Percentiles rank a stretch among this genome's conserved stretches.
Evolutionary conservation across 2,329 filamentous ascomycete species (phyloP).

Genomic region (Colletotrichum sublineola): DNA sequence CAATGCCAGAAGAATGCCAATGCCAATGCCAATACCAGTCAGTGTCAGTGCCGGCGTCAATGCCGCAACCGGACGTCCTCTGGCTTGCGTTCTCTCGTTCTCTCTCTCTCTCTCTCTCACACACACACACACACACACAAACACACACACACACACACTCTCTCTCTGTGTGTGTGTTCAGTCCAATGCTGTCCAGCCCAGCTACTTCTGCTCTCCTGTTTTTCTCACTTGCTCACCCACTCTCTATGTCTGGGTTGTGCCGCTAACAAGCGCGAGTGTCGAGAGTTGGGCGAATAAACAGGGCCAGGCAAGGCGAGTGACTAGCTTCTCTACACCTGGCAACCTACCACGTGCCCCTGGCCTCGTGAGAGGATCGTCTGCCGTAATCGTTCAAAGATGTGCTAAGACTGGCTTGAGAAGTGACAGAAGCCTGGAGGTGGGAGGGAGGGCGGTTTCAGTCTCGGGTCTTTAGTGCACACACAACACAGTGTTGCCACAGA

Average conservation of each 20-base stretch:
- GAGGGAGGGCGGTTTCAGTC: slow-evolving; percentile 8
- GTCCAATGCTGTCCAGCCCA: neutral
- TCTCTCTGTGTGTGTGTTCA: neutral
- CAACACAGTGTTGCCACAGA: slow-evolving; percentile 29
- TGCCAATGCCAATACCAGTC: slow-evolving; percentile 18
- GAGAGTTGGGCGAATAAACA: neutral
- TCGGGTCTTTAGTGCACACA: slow-evolving; percentile 20
- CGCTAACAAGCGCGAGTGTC: slow-evolving; percentile 13
- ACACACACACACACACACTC: no score
- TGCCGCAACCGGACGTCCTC: slow-evolving; percentile 27
- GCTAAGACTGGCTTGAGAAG: slow-evolving; percentile 24
- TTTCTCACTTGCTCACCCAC: neutral
- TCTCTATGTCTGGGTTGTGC: slow-evolving; percentile 5
- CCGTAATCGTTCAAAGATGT: slow-evolving; percentile 12
- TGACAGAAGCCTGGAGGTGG: slow-evolving; percentile 7
- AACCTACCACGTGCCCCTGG: slow-evolving; percentile 11
- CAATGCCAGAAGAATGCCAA: slow-evolving; percentile 37
- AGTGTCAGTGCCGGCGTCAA: slow-evolving; percentile 24
- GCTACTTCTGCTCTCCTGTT: neutral
- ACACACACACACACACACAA: no score
- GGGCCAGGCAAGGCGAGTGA: slow-evolving; percentile 13
- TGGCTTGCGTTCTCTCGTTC: neutral
- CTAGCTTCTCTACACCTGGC: slow-evolving; percentile 12
- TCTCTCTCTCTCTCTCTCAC: slow-evolving; percentile 1
- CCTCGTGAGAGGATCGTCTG: slow-evolving; percentile 15